Conservation (phyloP, 768 basidiomycete species). For the Neoboletus magnificus region DNA sequence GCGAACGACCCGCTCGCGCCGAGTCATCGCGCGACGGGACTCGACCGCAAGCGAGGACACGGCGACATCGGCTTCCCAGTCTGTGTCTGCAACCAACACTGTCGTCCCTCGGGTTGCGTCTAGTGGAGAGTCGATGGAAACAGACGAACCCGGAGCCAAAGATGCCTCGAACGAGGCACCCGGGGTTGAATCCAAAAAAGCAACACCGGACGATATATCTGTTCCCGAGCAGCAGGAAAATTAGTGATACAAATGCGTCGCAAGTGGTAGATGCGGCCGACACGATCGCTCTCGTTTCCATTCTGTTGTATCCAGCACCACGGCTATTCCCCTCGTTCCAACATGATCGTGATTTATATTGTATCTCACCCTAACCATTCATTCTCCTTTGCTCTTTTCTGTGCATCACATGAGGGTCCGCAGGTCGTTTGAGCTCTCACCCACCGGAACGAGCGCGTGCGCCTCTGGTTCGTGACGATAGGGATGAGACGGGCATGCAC, state of each 20-base stretch:
- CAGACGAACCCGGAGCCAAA: constrained; percentile 8
- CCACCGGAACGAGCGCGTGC: not conserved
- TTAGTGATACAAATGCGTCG: not conserved
- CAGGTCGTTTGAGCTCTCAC: not conserved
- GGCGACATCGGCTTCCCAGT: constrained; percentile 33
- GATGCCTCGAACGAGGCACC: constrained; percentile 3
- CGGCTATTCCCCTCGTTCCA: not conserved
- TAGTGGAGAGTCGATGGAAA: constrained; percentile 15
- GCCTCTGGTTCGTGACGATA: not conserved
- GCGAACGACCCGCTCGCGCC: constrained; percentile 48
- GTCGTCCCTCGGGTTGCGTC: constrained; percentile 3
- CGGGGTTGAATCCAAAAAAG: constrained; percentile 5
- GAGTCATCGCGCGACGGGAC: constrained; percentile 39
- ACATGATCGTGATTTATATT: constrained; percentile 8
- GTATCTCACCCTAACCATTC: constrained; percentile 12
- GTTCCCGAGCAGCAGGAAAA: constrained; percentile 1
- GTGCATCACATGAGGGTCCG: too few species aligned
- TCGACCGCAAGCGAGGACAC: constrained; percentile 54
- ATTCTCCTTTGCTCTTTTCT: constrained; percentile 5
- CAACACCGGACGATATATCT: not conserved
- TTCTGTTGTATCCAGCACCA: constrained; percentile 2
- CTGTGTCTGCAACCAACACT: constrained; percentile 28
- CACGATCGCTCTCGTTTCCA: not conserved
- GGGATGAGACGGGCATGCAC: not conserved
- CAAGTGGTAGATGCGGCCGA: not conserved